Evolutionary conservation across 2,329 filamentous ascomycete species (phyloP), one percentile per base, ranked within the genome.

Genomic region (Ceratocystis eucalypticola): DNA sequence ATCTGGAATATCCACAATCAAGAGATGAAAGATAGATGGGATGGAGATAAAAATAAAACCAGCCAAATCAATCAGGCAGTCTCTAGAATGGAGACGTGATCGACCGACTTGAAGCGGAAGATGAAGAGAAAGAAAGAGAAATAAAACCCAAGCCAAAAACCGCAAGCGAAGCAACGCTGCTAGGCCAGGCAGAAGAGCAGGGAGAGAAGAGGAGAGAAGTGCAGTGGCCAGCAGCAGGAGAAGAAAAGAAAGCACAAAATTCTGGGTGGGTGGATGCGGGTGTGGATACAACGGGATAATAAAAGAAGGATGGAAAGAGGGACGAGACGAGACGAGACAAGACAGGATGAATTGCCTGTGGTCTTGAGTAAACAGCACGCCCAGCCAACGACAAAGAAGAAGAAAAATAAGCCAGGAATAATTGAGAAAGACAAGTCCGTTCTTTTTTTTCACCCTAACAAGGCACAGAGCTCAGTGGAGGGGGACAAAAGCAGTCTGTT

Each of bases 41-140:
- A 48, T 8, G 8, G 53, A 61, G 25, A 50, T 25, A n/a, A 25
- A 53, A 53, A 53, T 8, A 10, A 53, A 53, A 22, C 10, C 20
- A 28, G 50, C 30, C 50, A 22, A 61, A 15, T 28, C 22, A 44
- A 17, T 45, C 25, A 65, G 10, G 45, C 41, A 25, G 64, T 37
- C 53, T 59, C 37, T 46, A 25, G 50, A 30, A 48, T n/a, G 46
- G 17, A n/a, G 37, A 41, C 37, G 10, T 65, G 50, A 61, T 61
- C 53, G 44, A 48, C 64, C 50, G 53, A 61, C 22, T 20, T 37
- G 64, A 30, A n/a, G 53, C 37, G 10, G 50, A 64, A 65, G 25
- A 65, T 37, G 59, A 45, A 65, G 53, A 59, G 22, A 57, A 57
- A 20, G 22, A n/a, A 62, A 62, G 30, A 45, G 41, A 46, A 46